Evolutionary conservation across 345 rosid species (phyloP).

Genomic region (Boechera retrofracta): DNA sequence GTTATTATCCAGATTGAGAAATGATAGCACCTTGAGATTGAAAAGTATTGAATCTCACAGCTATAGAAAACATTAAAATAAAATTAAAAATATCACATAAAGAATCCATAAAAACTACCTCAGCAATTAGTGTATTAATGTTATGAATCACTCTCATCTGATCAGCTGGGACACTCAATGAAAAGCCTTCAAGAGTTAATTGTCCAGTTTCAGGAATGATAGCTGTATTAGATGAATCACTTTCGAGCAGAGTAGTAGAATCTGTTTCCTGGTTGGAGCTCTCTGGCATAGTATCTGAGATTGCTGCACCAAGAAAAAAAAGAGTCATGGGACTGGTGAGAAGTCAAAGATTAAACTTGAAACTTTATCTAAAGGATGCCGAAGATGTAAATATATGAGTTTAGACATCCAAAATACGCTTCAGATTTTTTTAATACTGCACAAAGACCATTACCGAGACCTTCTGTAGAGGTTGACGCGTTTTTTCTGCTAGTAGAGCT

Average conservation of each 20-base stretch:
- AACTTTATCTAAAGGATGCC: not conserved
- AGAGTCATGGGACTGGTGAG: constrained; percentile 22
- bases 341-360: not conserved
- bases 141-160: constrained; percentile 78
- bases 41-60: constrained; percentile 5
- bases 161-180: constrained; percentile 75
- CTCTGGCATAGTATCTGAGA: constrained; percentile 49
- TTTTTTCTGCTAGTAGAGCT: constrained; percentile 57
- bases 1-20: constrained; percentile 24
- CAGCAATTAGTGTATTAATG: constrained; percentile 70
- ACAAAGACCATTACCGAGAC: constrained; percentile 62
- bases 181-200: constrained; percentile 55
- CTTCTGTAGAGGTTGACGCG: constrained; percentile 83
- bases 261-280: constrained; percentile 51
- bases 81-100: not conserved
- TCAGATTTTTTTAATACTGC: constrained; percentile 19
- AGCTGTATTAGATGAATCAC: constrained; percentile 48
- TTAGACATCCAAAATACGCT: constrained; percentile 25
- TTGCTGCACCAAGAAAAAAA: constrained; percentile 25
- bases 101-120: constrained; percentile 54
- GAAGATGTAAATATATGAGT: constrained; percentile 14
- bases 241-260: constrained; percentile 47
- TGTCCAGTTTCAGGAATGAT: constrained; percentile 54
- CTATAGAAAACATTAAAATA: not conserved
- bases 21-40: constrained; percentile 12